Base-by-base conservation (phyloP, 2,329 filamentous ascomycete species). In the Cytospora schulzeri region DNA sequence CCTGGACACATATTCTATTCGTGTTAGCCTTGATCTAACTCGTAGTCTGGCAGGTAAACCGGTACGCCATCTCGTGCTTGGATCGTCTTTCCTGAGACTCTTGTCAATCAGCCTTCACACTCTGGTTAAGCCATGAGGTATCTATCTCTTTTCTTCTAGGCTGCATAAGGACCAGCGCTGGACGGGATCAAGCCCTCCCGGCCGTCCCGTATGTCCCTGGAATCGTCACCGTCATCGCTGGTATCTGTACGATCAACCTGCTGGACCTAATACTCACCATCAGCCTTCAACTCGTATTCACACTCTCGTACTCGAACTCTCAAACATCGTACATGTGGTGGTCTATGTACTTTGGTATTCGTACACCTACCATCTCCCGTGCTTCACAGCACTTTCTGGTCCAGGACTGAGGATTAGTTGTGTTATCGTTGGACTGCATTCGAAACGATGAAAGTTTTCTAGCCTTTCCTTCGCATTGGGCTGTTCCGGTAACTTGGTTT, bases 11-110 rank as follows among this genome's bases (percentile, higher is more conserved):
- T 28, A 41, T 56, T 6, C 51, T 22, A 55, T 56, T 50, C 59
- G 52, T 56, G 52, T n/a, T 41, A 35, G 26, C 59, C 41, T 56
- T 62, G 51, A 50, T 56, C 52, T 45, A 38, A 35, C 59, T 53
- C 22, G 55, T 38, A 62, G 29, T 62, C 48, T 56, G 59, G 53
- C 59, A 62, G 59, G 52, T 62, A 62, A 35, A 62, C 48, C 50
- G 33, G n/a, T 56, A 35, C 55, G 59, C 55, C 59, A 56, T 62
- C 28, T 62, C 24, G 52, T 62, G 59, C 45, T 28, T 50, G 59
- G 41, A 19, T 50, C 50, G 38, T 62, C 52, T 41, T 31, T 48
- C 53, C 59, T 62, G 52, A 56, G 56, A 56, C 59, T 62, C 59
- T 52, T 62, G 52, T 56, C 59, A 48, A 45, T 50, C 50, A 62